These are phyloP conservation scores for Dothistroma pini DNA, from an alignment of 2,329 filamentous ascomycete genomes.

Conservation along the genomic window DNA sequence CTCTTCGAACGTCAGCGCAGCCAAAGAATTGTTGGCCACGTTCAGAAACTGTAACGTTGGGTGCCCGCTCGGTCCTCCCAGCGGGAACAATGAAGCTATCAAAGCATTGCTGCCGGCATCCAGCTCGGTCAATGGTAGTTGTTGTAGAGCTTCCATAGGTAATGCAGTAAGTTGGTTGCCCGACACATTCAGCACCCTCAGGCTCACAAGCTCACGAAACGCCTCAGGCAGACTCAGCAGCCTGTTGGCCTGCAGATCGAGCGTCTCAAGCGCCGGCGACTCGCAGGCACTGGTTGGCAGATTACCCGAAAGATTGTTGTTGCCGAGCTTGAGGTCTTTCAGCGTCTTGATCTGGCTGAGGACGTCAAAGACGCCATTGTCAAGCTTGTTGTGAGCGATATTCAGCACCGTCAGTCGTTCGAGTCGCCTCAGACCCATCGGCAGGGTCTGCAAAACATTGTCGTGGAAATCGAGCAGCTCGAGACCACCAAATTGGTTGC, in stretches of 20 bases:
- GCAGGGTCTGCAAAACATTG: constrained; percentile 69
- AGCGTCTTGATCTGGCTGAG: constrained; percentile 70
- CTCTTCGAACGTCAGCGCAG: constrained; percentile 46
- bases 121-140: constrained; percentile 69
- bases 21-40: constrained; percentile 71
- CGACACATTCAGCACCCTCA: constrained; percentile 74
- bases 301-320: constrained; percentile 68
- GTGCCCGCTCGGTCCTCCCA: constrained; percentile 46
- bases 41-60: constrained; percentile 70
- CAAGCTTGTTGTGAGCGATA: constrained; percentile 70
- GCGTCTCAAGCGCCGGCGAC: constrained; percentile 67
- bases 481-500: constrained; percentile 75
- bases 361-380: constrained; percentile 66
- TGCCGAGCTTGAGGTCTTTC: constrained; percentile 75
- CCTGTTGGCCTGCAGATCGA: constrained; percentile 79
- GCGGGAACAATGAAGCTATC: constrained; percentile 65
- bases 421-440: constrained; percentile 70
- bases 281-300: constrained; percentile 61
- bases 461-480: constrained; percentile 83
- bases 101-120: constrained; percentile 75
- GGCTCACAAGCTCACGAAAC: constrained; percentile 61
- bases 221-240: constrained; percentile 66
- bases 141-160: constrained; percentile 65
- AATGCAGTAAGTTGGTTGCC: constrained; percentile 72
- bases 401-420: constrained; percentile 76